phyloP scores from a whole-genome alignment of 148 eudicot species.

The Rheum nobile region DNA sequence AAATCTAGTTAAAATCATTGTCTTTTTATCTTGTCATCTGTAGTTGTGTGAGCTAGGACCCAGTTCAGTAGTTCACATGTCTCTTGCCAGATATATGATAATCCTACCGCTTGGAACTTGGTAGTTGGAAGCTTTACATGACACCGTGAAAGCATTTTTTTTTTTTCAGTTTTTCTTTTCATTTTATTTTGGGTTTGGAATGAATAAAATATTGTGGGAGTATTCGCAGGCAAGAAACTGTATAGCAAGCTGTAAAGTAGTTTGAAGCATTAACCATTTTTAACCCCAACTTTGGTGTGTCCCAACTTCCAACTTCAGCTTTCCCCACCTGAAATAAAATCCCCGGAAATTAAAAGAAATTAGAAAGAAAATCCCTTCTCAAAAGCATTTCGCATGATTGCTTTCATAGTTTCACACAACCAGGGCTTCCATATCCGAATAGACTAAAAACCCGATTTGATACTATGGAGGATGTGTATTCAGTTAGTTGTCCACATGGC shows the following conservation, averaged over 20 bases:
- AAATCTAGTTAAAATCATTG: no score
- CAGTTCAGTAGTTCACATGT: background rate
- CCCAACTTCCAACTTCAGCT: background rate
- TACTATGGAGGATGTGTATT: no score
- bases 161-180: background rate
- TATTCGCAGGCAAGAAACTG: background rate
- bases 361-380: background rate
- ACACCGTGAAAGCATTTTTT: background rate
- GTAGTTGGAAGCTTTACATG: conserved; percentile 1
- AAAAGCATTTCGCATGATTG: background rate
- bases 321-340: background rate
- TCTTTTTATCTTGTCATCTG: background rate
- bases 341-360: background rate
- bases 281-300: background rate
- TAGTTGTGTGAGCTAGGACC: background rate
- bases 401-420: background rate
- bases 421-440: no score
- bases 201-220: background rate
- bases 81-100: background rate
- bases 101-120: background rate
- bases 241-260: background rate
- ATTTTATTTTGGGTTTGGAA: no score
- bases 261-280: background rate
- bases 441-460: no score
- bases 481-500: no score